Conservation (phyloP, 2,329 filamentous ascomycete species). For the Madurella fahalii region DNA sequence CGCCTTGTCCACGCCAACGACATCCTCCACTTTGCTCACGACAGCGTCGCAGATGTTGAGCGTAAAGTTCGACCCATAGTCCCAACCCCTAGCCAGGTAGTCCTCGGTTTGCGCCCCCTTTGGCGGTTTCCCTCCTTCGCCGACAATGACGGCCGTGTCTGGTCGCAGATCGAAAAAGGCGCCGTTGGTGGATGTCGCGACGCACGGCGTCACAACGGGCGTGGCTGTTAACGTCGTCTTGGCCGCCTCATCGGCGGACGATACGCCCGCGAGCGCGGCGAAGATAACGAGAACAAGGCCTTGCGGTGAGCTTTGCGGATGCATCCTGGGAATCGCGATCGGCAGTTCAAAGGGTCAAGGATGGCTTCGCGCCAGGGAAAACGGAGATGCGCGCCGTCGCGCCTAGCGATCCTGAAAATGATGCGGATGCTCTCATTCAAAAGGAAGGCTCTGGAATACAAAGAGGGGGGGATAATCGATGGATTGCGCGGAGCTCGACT, state of each 20-base stretch:
- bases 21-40: conserved; percentile 59
- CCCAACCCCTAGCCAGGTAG: conserved; percentile 66
- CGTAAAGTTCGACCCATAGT: conserved; percentile 78
- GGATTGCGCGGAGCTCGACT: not conserved
- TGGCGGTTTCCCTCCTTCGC: conserved; percentile 42
- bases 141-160: conserved; percentile 45
- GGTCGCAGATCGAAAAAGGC: conserved; percentile 58
- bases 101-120: conserved; percentile 44
- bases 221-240: conserved; percentile 34
- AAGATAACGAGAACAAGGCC: conserved; percentile 32
- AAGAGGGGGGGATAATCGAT: not conserved
- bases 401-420: conserved; percentile 3
- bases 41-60: conserved; percentile 76
- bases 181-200: conserved; percentile 52
- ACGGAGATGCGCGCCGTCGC: conserved; percentile 11
- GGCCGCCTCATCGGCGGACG: conserved; percentile 18
- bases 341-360: not conserved
- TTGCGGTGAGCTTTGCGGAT: conserved; percentile 17
- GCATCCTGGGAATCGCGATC: conserved; percentile 20
- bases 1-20: conserved; percentile 59
- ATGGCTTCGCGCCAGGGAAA: not conserved
- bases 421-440: conserved; percentile 12
- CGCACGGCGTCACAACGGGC: conserved; percentile 47
- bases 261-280: conserved; percentile 31
- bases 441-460: not conserved